These are phyloP conservation scores for Lodderomyces jiufengensis DNA, from an alignment of 1,139 yeast genomes.

Conservation along the genomic window DNA sequence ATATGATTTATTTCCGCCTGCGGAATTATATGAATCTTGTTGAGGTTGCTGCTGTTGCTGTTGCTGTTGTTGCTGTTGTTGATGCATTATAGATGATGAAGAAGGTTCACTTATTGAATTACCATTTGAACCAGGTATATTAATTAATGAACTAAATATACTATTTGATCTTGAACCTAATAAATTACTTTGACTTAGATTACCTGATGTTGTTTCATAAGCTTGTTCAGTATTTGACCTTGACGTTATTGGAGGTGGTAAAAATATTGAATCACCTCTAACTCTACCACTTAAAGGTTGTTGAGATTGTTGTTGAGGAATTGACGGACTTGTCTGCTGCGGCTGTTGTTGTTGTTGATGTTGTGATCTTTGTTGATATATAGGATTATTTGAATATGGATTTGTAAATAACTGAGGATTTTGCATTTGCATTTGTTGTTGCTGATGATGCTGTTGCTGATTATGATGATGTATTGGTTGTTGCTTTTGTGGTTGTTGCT, in stretches of 20 bases:
- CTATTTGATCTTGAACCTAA: constrained; percentile 31
- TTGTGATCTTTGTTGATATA: constrained; percentile 4
- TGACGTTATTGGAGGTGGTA: constrained; percentile 27
- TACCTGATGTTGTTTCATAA: constrained; percentile 7
- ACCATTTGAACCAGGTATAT: constrained; percentile 34
- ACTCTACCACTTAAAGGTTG: constrained; percentile 17
- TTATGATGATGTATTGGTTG: background rate
- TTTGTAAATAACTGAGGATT: constrained; percentile 4
- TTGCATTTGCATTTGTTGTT: constrained; percentile 3
- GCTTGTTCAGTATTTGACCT: constrained; percentile 13
- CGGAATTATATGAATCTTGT: constrained; percentile 8
- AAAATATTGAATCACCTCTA: constrained; percentile 29
- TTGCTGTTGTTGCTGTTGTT: constrained; percentile 1
- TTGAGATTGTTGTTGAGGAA: constrained; percentile 10
- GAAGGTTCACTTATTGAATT: constrained; percentile 33
- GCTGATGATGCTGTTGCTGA: constrained; percentile 3
- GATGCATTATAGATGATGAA: background rate
- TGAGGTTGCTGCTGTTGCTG: background rate
- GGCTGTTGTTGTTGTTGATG: constrained; percentile 10
- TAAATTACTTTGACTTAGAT: constrained; percentile 4
- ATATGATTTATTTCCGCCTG: constrained; percentile 14
- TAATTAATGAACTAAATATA: constrained; percentile 40
- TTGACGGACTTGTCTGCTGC: constrained; percentile 5
- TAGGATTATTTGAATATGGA: constrained; percentile 1
- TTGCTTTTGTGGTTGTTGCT: constrained; percentile 1